These are phyloP conservation scores for Aspergillus saccharolyticus DNA, from an alignment of 495 filamentous ascomycete genomes.

Conservation along the genomic window DNA sequence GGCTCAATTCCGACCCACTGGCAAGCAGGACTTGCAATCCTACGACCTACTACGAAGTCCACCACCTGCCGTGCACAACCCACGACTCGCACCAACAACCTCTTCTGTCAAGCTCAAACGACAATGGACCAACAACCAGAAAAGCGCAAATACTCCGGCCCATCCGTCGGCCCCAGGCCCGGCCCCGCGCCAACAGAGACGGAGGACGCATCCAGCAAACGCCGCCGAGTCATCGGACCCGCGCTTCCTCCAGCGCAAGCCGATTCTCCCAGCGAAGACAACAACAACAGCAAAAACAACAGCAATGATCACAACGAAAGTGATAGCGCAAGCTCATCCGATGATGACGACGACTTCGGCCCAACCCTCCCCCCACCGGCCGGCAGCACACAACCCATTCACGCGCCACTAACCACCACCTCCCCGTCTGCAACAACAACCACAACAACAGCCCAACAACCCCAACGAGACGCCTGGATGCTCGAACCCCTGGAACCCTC, in stretches of 20 bases:
- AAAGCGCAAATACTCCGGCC: slow-evolving; percentile 3
- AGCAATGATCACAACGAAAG: slow-evolving; percentile 27
- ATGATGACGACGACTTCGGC: slow-evolving; percentile 67
- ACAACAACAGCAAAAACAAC: slow-evolving; percentile 22
- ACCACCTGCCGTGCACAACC: too few relatives aligned
- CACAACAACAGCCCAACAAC: slow-evolving; percentile 27
- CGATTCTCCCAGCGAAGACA: slow-evolving; percentile 17
- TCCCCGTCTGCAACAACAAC: slow-evolving; percentile 16
- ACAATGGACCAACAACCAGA: neutral
- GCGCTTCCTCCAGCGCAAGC: slow-evolving; percentile 26
- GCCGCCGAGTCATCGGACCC: slow-evolving; percentile 33
- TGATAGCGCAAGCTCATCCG: too few relatives aligned
- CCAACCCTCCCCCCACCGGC: slow-evolving; percentile 66
- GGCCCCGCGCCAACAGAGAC: slow-evolving; percentile 18
- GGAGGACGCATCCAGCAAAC: slow-evolving; percentile 11
- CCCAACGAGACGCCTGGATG: slow-evolving; percentile 89
- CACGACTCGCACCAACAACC: neutral
- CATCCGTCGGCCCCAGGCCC: slow-evolving; percentile 11
- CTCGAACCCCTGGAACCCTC: slow-evolving; percentile 67
- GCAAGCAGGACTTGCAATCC: neutral
- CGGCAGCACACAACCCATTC: slow-evolving; percentile 14
- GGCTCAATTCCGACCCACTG: neutral
- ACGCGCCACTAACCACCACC: slow-evolving; percentile 13
- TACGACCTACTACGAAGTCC: too few relatives aligned
- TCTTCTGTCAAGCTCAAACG: neutral